Evolutionary conservation across 2,329 filamentous ascomycete genomes (phyloP).

Genomic region (Colletotrichum sp.): DNA sequence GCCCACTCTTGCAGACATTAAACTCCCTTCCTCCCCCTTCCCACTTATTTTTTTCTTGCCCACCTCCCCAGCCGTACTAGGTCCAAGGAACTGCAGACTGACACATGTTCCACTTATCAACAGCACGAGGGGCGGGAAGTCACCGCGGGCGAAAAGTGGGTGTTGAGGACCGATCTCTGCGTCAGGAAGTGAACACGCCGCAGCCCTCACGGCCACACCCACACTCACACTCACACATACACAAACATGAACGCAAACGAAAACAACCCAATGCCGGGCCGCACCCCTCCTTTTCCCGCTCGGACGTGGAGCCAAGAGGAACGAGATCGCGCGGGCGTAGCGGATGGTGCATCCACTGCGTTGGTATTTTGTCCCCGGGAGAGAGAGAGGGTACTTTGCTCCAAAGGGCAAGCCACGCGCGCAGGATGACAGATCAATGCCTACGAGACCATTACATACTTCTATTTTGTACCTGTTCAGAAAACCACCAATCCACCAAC

Average conservation of each 20-base stretch:
- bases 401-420: background rate
- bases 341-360: background rate
- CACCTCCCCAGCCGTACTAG: background rate
- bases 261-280: background rate
- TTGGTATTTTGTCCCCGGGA: background rate
- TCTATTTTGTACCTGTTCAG: background rate
- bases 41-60: background rate
- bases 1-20: conserved; percentile 1
- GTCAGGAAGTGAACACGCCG: conserved; percentile 47
- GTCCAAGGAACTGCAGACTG: conserved; percentile 3
- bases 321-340: background rate
- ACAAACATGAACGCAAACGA: background rate
- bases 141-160: conserved; percentile 84
- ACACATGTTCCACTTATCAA: conserved; percentile 18
- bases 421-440: background rate
- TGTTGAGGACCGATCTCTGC: conserved; percentile 83
- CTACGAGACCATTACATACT: background rate
- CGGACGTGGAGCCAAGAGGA: background rate
- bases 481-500: background rate
- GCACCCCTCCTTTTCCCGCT: background rate
- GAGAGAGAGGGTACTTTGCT: background rate
- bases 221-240: background rate
- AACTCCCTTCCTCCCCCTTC: background rate
- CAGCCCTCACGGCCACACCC: background rate
- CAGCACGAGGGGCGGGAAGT: conserved; percentile 86